Percentiles rank a stretch among this genome's conserved stretches.
phyloP scores from a whole-genome alignment of 495 filamentous ascomycete species.

The Aspergillus steynii region DNA sequence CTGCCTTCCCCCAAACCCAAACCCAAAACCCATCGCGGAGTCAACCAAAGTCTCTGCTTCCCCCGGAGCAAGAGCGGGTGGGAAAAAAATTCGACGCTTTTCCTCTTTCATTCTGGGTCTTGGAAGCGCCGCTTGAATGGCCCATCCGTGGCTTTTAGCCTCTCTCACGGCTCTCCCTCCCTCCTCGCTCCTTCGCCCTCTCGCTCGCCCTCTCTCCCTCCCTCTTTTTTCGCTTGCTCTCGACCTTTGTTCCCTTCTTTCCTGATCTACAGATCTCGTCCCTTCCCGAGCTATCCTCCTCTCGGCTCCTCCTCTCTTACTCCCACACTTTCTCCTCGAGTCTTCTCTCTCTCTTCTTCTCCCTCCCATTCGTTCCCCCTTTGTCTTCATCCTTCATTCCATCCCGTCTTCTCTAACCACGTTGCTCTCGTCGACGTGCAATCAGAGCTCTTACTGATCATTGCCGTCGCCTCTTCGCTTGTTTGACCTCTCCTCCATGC shows the following conservation, averaged over 20 bases:
- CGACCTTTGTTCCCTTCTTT: conserved; percentile 10
- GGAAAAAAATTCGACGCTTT: conserved; percentile 34
- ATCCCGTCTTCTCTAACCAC: conserved; percentile 22
- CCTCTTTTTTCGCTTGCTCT: conserved; percentile 17
- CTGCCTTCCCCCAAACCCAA: conserved; percentile 9
- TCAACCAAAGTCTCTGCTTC: conserved; percentile 10
- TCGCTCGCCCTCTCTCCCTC: conserved; percentile 16
- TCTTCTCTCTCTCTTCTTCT: conserved; percentile 22
- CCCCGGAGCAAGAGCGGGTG: conserved; percentile 24
- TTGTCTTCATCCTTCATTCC: conserved; percentile 21
- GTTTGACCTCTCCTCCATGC: conserved; percentile 35
- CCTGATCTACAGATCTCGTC: not conserved
- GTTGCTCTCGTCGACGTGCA: conserved; percentile 27
- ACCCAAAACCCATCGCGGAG: not conserved
- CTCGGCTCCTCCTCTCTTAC: conserved; percentile 18
- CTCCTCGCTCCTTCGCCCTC: conserved; percentile 18
- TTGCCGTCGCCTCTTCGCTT: conserved; percentile 32
- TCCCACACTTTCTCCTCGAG: conserved; percentile 12
- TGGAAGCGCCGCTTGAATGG: conserved; percentile 32
- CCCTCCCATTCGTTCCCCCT: conserved; percentile 25
- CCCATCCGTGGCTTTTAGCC: conserved; percentile 30
- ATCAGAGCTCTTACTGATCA: conserved; percentile 8
- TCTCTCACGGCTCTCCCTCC: conserved; percentile 19
- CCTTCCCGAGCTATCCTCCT: not conserved
- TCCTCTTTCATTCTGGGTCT: conserved; percentile 34